Conservation (phyloP, 225 moss, liverwort and hornwort species). For the Antitrichia curtipendula region DNA sequence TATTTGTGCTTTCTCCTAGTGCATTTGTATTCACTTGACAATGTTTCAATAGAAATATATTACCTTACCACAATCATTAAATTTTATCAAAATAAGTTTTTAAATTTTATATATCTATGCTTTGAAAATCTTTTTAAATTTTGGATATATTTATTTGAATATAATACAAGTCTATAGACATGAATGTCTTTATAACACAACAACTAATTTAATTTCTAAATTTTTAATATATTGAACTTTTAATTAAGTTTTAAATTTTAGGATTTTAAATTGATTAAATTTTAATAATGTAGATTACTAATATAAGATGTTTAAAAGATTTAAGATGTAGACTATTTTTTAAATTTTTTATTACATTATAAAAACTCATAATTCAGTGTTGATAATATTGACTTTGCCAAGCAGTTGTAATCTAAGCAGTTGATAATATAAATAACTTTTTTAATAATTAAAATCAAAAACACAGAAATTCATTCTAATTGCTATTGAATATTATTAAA, state of each 20-base stretch:
- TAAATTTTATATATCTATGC: accelerated
- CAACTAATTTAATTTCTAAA: too few relatives aligned
- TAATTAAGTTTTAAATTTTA: too few relatives aligned
- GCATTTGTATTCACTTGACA: too few relatives aligned
- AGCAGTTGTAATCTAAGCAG: too few relatives aligned
- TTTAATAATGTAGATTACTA: background rate
- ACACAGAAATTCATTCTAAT: background rate
- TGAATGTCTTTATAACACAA: too few relatives aligned
- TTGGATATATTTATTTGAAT: too few relatives aligned
- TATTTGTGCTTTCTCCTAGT: accelerated
- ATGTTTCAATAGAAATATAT: accelerated
- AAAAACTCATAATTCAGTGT: too few relatives aligned
- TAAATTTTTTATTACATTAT: too few relatives aligned
- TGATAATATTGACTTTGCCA: background rate
- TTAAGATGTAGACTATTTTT: background rate
- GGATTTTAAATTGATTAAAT: background rate
- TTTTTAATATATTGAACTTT: background rate
- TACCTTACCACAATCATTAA: background rate
- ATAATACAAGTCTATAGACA: background rate
- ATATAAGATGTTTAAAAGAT: background rate
- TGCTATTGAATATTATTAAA: background rate
- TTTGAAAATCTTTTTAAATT: background rate
- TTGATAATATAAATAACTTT: too few relatives aligned
- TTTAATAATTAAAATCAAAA: background rate
- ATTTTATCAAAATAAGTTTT: background rate